Evolutionary conservation across 2,329 filamentous ascomycete species (phyloP).

Genomic region (Fulvia fulva): DNA sequence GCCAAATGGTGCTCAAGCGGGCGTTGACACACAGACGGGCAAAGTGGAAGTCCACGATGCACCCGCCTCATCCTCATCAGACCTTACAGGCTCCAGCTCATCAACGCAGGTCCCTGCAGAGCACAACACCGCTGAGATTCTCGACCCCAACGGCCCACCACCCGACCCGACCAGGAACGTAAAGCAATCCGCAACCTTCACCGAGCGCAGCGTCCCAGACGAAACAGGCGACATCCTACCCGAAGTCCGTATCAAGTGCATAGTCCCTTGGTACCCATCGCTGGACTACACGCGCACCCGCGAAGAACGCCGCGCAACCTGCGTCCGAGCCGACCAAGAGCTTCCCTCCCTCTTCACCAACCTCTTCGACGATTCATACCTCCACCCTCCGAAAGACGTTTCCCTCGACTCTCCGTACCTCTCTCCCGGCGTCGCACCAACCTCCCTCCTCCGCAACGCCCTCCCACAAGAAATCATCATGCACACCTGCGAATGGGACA

Average conservation of each 20-base stretch:
- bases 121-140: neutral
- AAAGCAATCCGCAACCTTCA: conserved; percentile 10
- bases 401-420: conserved; percentile 56
- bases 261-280: conserved; percentile 60
- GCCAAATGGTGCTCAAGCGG: neutral
- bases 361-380: conserved; percentile 50
- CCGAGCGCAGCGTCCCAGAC: conserved; percentile 6
- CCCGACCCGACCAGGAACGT: conserved; percentile 4
- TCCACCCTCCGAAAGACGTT: conserved; percentile 41
- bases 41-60: neutral
- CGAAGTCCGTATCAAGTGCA: conserved; percentile 49
- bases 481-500: conserved; percentile 64
- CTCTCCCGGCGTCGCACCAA: conserved; percentile 54
- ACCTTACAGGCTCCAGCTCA: conserved; percentile 12
- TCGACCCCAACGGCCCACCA: conserved; percentile 15
- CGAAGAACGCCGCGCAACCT: conserved; percentile 54
- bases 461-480: conserved; percentile 59
- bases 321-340: conserved; percentile 50
- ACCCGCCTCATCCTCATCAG: conserved; percentile 6
- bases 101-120: conserved; percentile 19
- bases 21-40: neutral
- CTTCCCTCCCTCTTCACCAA: conserved; percentile 50
- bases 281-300: conserved; percentile 60
- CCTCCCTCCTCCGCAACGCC: conserved; percentile 49
- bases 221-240: conserved; percentile 7